Base-by-base conservation (phyloP, 495 filamentous ascomycete species). In the Cercophora scortea region DNA sequence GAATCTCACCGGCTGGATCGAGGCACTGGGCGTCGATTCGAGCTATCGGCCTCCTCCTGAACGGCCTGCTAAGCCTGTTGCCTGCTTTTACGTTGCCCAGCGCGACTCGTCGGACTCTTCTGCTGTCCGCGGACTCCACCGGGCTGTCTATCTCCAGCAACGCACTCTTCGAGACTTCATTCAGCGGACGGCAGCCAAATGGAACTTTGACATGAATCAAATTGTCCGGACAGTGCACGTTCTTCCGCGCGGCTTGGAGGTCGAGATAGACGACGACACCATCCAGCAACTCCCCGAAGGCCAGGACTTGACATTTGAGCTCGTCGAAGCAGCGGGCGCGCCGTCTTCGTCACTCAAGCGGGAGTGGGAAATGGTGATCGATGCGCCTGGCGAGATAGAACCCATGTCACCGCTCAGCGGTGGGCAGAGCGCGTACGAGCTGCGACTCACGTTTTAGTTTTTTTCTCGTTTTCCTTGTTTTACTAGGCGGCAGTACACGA, bases 231-330 rank as follows among this genome's bases (percentile, higher is more conserved):
- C 85, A 1, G 65, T 95, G 18, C 88, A 78, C 36, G 72, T 91
- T 51, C 85, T 86, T 19, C 69, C 79, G 18, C 79, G 80, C 51
- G 89, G 90, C 0, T 65, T 96, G 5, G 80, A 87, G 56, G 84
- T 98, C 43, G 82, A 91, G 64, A 76, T 97, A 49, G 93, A 98
- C 64, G 88, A 98, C 55, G 90, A 96, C 45, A 83, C 93, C 32
- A 82, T 98, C 16, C 79, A 79, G n/a, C 86, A 90, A 64, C 75
- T 97, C 13, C 77, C 83, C 0, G 93, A 98, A 69, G 90, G 91
- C 8, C 89, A 96, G 61, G 92, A 96, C 60, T 91, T 98, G 84
- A 76, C 58, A 2, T 67, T 81, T 44, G 75, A 79, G 50, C 61
- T 81, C 34, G 55, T 52, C 8, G 70, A 77, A 45, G 25, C 25